Percentiles rank a stretch among this genome's conserved stretches.
phyloP scores from a whole-genome alignment of 2,329 filamentous ascomycete species.

The Alternaria gansuensis region DNA sequence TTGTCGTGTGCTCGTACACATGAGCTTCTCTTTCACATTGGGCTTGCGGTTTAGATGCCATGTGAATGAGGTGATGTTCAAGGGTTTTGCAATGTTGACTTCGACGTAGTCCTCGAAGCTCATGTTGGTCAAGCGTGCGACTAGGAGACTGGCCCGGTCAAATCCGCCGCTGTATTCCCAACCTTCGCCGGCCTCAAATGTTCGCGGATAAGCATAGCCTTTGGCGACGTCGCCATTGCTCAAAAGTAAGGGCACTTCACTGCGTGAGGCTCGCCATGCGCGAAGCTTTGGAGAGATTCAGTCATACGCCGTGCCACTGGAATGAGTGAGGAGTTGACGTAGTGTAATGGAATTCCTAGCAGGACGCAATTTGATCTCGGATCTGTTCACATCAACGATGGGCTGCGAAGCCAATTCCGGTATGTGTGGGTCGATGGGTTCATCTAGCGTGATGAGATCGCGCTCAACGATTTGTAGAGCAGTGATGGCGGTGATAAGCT shows the following conservation, averaged over 20 bases:
- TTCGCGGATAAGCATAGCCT: constrained; percentile 48
- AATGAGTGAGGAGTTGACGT: constrained; percentile 60
- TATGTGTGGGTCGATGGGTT: constrained; percentile 31
- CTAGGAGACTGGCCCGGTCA: constrained; percentile 60
- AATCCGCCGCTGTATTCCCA: constrained; percentile 61
- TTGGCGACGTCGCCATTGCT: constrained; percentile 25
- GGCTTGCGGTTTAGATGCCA: constrained; percentile 33
- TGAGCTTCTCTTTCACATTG: constrained; percentile 27
- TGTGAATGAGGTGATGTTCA: constrained; percentile 48
- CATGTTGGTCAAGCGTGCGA: constrained; percentile 54
- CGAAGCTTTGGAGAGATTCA: constrained; percentile 53
- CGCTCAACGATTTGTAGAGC: constrained; percentile 43
- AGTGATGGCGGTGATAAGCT: constrained; percentile 44
- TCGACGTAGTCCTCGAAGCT: constrained; percentile 56
- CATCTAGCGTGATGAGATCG: constrained; percentile 41
- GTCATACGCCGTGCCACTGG: constrained; percentile 58
- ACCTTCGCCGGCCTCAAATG: constrained; percentile 52
- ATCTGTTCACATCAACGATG: constrained; percentile 18
- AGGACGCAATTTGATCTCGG: constrained; percentile 18
- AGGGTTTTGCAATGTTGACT: constrained; percentile 55
- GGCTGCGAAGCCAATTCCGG: constrained; percentile 35
- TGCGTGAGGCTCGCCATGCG: constrained; percentile 54
- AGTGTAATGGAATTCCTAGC: constrained; percentile 33
- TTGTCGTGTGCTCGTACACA: constrained; percentile 28
- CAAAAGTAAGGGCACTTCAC: constrained; percentile 24